Conservation (phyloP, 257 asterid genomes). For the Linaria vulgaris region DNA sequence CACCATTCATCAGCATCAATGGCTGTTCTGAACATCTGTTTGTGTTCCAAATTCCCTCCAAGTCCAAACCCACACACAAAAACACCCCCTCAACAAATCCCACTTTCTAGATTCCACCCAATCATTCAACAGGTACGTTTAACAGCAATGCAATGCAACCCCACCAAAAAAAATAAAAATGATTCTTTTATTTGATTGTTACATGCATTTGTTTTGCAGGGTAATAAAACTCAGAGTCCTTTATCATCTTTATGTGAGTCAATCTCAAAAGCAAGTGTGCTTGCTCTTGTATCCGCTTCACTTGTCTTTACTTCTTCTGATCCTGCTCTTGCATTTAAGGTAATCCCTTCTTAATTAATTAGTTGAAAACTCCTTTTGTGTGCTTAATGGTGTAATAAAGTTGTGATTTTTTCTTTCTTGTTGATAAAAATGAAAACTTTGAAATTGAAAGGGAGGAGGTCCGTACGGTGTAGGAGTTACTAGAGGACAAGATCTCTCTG, state of each 20-base stretch:
- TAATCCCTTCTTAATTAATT: slow-evolving; percentile 16
- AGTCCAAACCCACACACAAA: slow-evolving; percentile 31
- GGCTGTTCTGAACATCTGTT: slow-evolving; percentile 60
- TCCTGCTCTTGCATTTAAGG: slow-evolving; percentile 97
- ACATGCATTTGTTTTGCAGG: slow-evolving; percentile 34
- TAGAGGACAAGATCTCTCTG: slow-evolving; percentile 94
- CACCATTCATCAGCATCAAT: slow-evolving; percentile 33
- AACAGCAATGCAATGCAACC: slow-evolving; percentile 10
- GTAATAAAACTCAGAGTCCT: slow-evolving; percentile 23
- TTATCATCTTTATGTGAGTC: slow-evolving; percentile 41
- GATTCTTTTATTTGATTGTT: not conserved
- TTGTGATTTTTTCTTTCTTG: not conserved
- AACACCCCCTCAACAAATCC: slow-evolving; percentile 17
- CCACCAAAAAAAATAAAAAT: not conserved
- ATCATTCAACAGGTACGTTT: slow-evolving; percentile 35
- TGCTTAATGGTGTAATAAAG: no score
- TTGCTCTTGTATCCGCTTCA: slow-evolving; percentile 73
- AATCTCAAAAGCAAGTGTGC: slow-evolving; percentile 54
- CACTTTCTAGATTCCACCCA: slow-evolving; percentile 27
- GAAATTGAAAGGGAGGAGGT: slow-evolving; percentile 75
- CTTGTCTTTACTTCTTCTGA: slow-evolving; percentile 63
- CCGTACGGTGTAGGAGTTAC: slow-evolving; percentile 95
- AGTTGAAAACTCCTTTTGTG: no score
- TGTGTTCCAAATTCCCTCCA: slow-evolving; percentile 48
- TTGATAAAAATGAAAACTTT: slow-evolving; percentile 16